Base-by-base conservation (phyloP, 108 stramenopile genomes). In the Thalassiosira profunda region DNA sequence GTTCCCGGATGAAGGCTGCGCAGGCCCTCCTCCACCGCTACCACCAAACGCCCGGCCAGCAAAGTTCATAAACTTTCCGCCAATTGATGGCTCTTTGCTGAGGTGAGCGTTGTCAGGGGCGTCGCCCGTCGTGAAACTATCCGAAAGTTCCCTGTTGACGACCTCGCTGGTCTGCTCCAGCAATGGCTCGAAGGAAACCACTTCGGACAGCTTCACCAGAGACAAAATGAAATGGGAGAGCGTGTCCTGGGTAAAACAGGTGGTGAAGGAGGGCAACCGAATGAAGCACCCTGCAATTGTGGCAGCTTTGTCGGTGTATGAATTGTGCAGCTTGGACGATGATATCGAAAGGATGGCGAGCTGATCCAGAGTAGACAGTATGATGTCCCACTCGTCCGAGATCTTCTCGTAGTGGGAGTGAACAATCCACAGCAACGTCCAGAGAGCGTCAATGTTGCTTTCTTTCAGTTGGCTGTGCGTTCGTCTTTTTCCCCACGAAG, bases 401-500 rank as follows among this genome's bases (percentile, higher is more conserved):
- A 94, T 82, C 12, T 67, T 31, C 20, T 91, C 83, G 34, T 67
- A 69, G 46, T 90, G 74, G 11, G 55, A 45, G 58, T 94, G 93
- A 38, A 91, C 52, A 10, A 94, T 79, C 51, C 85, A 70, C 18
- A 92, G 54, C 43, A 92, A 58, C 33, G 82, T 82, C 40, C 81
- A 55, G 24, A 90, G 51, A 8, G 86, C 72, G 24, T 80, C 70
- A 51, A 92, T 67, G 47, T 95, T 82, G 67, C 86, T 75, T 47
- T 88, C 87, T 70, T 79, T 70, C 18, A 94, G 77, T 47, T 79
- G 79, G 45, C 51, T 69, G 28, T 29, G 58, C 15, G 85, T 35
- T 28, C 90, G 82, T 28, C 84, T 84, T 42, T 88, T 86, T 38
- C 90, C 90, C 90, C 94, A 92, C n/a, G 87, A 64, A 23, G 94